phyloP scores from a whole-genome alignment of 176 grass and related monocot genomes.

The Aegilops speltoides region DNA sequence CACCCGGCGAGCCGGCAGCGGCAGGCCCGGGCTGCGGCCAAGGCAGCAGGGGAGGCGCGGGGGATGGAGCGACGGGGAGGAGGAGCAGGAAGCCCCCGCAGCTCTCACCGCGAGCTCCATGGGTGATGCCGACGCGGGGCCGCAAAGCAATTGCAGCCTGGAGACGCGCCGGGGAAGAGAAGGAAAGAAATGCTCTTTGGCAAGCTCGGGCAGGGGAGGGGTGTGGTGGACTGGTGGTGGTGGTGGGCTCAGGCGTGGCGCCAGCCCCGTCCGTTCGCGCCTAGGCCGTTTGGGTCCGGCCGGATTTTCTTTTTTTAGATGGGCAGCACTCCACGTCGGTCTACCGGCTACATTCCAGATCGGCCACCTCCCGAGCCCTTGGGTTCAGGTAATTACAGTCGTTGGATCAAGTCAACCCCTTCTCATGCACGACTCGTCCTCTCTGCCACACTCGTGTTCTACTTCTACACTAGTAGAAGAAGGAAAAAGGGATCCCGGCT shows the following conservation, averaged over 20 bases:
- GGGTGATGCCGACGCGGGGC: too few relatives aligned
- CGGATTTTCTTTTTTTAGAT: too few relatives aligned
- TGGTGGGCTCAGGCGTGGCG: slow-evolving; percentile 15
- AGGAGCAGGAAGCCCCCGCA: background rate
- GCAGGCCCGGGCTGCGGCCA: background rate
- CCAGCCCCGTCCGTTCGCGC: background rate
- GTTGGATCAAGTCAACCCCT: too few relatives aligned
- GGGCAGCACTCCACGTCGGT: too few relatives aligned
- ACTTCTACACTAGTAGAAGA: too few relatives aligned
- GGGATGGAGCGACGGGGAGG: slow-evolving; percentile 11
- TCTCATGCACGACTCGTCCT: too few relatives aligned
- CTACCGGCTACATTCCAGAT: too few relatives aligned
- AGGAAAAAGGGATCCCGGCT: too few relatives aligned
- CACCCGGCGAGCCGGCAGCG: slow-evolving; percentile 18
- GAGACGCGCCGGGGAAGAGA: background rate
- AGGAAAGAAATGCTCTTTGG: background rate
- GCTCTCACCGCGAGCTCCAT: slow-evolving; percentile 40
- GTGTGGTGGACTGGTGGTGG: slow-evolving; percentile 21
- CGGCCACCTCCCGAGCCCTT: too few relatives aligned
- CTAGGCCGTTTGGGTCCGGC: background rate
- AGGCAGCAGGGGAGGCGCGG: background rate
- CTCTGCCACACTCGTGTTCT: too few relatives aligned
- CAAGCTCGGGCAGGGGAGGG: background rate
- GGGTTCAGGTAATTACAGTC: too few relatives aligned
- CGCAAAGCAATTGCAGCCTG: background rate